Percentiles rank a stretch among this genome's conserved stretches.
These are phyloP conservation scores for Seiridium cupressi DNA, from an alignment of 2,329 filamentous ascomycete genomes.

Conservation along the genomic window DNA sequence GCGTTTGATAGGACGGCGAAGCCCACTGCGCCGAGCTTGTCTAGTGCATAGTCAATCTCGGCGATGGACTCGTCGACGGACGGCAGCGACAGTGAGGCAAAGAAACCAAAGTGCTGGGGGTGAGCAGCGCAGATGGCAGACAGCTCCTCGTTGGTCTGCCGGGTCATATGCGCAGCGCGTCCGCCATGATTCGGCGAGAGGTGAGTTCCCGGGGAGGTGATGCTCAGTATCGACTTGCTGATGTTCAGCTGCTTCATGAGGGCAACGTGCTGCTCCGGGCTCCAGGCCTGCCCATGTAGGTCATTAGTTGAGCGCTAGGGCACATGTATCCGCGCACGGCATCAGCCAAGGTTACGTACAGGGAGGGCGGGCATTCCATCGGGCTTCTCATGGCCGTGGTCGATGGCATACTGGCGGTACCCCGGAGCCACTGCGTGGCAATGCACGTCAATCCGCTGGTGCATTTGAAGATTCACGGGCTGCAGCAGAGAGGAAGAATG, in stretches of 20 bases:
- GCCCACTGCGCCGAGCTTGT: constrained; percentile 31
- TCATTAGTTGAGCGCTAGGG: background rate
- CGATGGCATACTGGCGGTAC: constrained; percentile 37
- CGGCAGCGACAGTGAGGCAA: constrained; percentile 35
- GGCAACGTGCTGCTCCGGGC: constrained; percentile 39
- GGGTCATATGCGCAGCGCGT: constrained; percentile 21
- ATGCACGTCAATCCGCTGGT: constrained; percentile 42
- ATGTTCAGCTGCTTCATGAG: constrained; percentile 51
- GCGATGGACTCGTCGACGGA: constrained; percentile 25
- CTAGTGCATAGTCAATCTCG: constrained; percentile 36
- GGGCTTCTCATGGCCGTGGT: constrained; percentile 38
- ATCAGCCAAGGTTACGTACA: constrained; percentile 12
- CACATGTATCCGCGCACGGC: background rate
- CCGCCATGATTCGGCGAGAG: constrained; percentile 32
- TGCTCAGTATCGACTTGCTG: constrained; percentile 50
- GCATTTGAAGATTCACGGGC: background rate
- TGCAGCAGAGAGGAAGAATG: background rate
- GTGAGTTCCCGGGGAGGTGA: constrained; percentile 51
- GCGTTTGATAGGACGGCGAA: constrained; percentile 40
- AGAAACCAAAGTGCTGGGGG: constrained; percentile 35
- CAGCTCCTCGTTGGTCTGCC: constrained; percentile 27
- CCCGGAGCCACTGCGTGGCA: constrained; percentile 42
- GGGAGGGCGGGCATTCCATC: constrained; percentile 50
- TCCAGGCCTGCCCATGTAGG: constrained; percentile 35
- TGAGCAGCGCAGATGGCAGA: constrained; percentile 25